Base-by-base conservation (phyloP, 1,284 basidiomycete species). In the Pholiota adiposa region DNA sequence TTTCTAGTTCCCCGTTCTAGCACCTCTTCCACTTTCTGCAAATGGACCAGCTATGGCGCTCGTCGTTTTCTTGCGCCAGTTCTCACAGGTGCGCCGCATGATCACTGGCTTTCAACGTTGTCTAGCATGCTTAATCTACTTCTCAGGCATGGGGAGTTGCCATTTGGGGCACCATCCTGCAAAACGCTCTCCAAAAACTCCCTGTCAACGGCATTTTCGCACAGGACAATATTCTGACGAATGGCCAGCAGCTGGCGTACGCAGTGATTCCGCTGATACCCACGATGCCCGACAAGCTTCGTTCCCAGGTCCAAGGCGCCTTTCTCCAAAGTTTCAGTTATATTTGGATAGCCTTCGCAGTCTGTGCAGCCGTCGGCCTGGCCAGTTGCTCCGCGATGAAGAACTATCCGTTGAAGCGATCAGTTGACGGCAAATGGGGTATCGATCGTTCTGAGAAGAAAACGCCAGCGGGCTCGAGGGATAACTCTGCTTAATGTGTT, bases 131-230 rank as follows among this genome's bases (percentile, higher is more conserved):
- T 29, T 27, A 8, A 33, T 11, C 18, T 56, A 18, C 8, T 40
- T 19, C 25, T 18, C 16, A 60, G 59, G 54, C 48, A 11, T 60
- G 59, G 59, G 59, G 59, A 18, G 55, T 61, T n/a, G 55, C 59
- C 5, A 54, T 61, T 14, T 55, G 59, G 25, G 59, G 59, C 14
- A 40, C 55, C n/a, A 54, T 61, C 6, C 50, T 61, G 9, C 54
- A 61, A 23, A 61, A 61, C 27, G 48, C 56, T 1, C 61, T 62
- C 16, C 23, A 9, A 23, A 44, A 41, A 14, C 43, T 62, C 9
- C 53, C 46, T 4, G 54, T 31, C 19, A 2, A 18, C 21, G 6
- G 55, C 55, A 21, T 49, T 34, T 21, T 31, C 8, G 9, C 21
- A 5, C 31, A 23, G 19, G 46, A 48, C 21, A 16, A 34, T 25